phyloP scores from a whole-genome alignment of 2,329 filamentous ascomycete species.

The Talaromyces pinophilus region DNA sequence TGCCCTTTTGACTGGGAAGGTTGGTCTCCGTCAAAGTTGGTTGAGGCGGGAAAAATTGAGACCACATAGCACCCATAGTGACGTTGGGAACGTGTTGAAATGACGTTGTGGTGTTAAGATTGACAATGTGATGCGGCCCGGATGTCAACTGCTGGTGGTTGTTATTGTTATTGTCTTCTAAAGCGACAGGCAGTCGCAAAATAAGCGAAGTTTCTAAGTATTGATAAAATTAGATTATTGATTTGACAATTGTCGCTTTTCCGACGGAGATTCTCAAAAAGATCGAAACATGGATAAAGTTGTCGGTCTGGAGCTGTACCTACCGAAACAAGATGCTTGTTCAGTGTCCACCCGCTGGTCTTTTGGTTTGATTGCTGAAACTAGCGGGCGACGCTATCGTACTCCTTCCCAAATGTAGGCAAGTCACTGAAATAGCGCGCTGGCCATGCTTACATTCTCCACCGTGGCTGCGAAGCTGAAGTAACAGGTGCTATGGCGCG shows the following conservation, averaged over 20 bases:
- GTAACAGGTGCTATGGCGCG: neutral
- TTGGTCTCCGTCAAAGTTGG: conserved; percentile 29
- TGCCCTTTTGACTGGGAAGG: conserved; percentile 27
- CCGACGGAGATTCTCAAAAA: neutral
- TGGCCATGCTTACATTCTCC: neutral
- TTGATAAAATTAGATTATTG: neutral
- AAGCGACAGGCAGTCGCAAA: neutral
- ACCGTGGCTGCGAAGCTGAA: neutral
- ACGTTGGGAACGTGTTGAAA: neutral
- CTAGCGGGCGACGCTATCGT: neutral
- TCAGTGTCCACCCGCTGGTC: neutral
- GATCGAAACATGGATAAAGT: neutral
- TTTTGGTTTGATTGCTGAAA: neutral
- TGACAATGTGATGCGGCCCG: neutral
- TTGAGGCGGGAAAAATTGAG: conserved; percentile 28
- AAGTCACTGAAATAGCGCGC: neutral
- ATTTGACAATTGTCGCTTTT: neutral
- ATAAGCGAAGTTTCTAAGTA: neutral
- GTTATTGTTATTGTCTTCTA: neutral
- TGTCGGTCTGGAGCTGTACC: neutral
- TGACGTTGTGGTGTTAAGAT: neutral
- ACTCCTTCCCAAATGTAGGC: neutral
- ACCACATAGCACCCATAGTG: conserved; percentile 26
- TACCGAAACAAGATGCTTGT: neutral
- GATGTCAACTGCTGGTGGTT: neutral